These are phyloP conservation scores for Wickerhamiella parazyma DNA, from an alignment of 805 yeast genomes.

Conservation along the genomic window DNA sequence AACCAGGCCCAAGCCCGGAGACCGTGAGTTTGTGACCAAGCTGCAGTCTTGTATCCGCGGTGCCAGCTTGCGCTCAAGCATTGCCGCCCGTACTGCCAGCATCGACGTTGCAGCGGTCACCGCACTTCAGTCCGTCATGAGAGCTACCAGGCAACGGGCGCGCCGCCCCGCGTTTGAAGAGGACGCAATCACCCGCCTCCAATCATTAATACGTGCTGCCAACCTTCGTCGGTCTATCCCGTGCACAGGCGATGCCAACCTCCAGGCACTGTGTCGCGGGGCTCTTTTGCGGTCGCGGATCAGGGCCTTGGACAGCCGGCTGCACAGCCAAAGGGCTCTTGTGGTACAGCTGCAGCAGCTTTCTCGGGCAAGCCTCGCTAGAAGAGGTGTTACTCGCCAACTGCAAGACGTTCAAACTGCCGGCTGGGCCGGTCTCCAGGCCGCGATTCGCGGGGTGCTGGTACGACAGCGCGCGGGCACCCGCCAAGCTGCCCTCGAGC, in stretches of 20 bases:
- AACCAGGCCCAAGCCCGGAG: not conserved
- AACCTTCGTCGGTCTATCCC: not conserved
- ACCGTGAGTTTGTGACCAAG: constrained; percentile 1
- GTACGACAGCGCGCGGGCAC: constrained; percentile 13
- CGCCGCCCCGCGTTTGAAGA: constrained; percentile 6
- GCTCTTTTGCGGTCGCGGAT: constrained; percentile 14
- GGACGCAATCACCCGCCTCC: constrained; percentile 13
- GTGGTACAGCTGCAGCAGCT: constrained; percentile 7
- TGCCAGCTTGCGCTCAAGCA: constrained; percentile 3
- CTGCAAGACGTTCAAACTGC: not conserved
- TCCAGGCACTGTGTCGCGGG: constrained; percentile 19
- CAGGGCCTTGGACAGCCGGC: not conserved
- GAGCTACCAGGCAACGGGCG: not conserved
- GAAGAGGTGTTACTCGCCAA: not conserved
- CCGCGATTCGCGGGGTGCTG: constrained; percentile 37
- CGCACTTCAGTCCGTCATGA: not conserved
- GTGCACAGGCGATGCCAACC: not conserved
- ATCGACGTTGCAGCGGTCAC: not conserved
- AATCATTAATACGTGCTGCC: constrained; percentile 21
- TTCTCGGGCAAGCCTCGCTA: constrained; percentile 6
- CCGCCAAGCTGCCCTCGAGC: constrained; percentile 1
- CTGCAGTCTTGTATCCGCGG: constrained; percentile 15
- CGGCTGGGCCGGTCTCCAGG: constrained; percentile 32
- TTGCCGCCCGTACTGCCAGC: not conserved
- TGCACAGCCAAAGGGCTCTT: not conserved